Evolutionary conservation across 2,329 filamentous ascomycete genomes (phyloP), one percentile per base, ranked within the genome.

Genomic region (Penicillium sp.): DNA sequence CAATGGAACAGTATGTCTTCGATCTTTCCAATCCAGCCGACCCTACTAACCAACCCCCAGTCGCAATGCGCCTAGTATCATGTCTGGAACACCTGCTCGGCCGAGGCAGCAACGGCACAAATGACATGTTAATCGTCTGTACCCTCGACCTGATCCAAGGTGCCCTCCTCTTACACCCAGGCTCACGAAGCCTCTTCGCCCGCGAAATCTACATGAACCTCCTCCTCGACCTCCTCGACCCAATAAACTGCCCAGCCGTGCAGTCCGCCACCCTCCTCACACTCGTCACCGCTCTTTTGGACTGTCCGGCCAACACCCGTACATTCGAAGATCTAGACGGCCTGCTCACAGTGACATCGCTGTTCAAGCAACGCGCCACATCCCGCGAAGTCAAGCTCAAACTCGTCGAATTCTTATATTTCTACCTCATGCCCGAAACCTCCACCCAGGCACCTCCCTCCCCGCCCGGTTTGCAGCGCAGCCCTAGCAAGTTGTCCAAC

Each of bases 381-480:
- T 86, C 86, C 22, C 86, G 91, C 58, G 90, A 93, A 66, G 92
- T 97, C 62, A 97, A 96, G 78, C 84, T 96, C 69, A 94, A 96
- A 74, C 85, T 96, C n/a, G 88, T 97, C 64, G 94, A 97, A 74
- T 97, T 97, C 71, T 79, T 99, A 48, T 97, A 97, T 80, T 97
- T 97, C 75, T 99, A 97, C 75, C 87, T 99, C 64, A 96, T 97
- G 88, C 92, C 93, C 47, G 94, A 99, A 76, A 85, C 84, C 0
- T 86, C 79, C 1, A 70, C 67, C 11, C 73, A 71, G 21, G 69
- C 72, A 2, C 69, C 74, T 0, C 77, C 74, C 55, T 73, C 75
- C 1, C 75, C 73, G 4, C 60, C 68, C 9, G 79, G 86, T 67
- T 74, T 86, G 57, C 85, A 88, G 72, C 82, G 86, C 57, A 89